Percentiles rank a stretch among this genome's conserved stretches.
These are phyloP conservation scores for Suillus clintonianus DNA, from an alignment of 768 basidiomycete species.

Conservation along the genomic window DNA sequence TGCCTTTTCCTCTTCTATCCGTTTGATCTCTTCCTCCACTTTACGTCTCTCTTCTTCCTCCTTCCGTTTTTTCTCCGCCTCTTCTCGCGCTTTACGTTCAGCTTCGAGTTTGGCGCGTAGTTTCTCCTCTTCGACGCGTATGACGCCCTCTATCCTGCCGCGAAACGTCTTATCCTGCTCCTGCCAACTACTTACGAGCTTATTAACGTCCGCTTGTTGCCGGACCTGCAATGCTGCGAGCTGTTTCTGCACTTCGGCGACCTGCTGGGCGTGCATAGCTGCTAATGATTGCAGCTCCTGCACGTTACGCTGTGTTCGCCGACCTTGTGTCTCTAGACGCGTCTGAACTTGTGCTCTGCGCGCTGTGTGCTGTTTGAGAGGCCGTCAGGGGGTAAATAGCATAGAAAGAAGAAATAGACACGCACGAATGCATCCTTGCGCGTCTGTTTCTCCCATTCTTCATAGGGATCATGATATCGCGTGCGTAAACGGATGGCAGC, in stretches of 20 bases:
- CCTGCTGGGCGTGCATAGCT: constrained; percentile 48
- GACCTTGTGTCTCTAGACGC: constrained; percentile 21
- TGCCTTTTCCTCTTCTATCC: constrained; percentile 44
- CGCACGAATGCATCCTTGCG: constrained; percentile 49
- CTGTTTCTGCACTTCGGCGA: constrained; percentile 49
- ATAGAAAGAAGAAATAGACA: neutral
- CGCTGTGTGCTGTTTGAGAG: constrained; percentile 36
- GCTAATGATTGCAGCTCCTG: constrained; percentile 34
- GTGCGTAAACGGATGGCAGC: constrained; percentile 47
- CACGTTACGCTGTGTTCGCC: constrained; percentile 7
- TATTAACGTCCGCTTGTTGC: constrained; percentile 48
- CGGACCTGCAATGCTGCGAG: constrained; percentile 45
- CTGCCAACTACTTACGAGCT: constrained; percentile 47
- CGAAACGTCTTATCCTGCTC: constrained; percentile 46
- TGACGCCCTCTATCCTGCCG: constrained; percentile 62
- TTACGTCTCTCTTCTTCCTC: constrained; percentile 50
- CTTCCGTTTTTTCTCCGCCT: constrained; percentile 46
- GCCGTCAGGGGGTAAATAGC: neutral
- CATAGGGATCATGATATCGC: constrained; percentile 46
- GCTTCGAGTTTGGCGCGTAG: constrained; percentile 52
- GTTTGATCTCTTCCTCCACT: constrained; percentile 45
- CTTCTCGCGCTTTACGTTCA: constrained; percentile 52
- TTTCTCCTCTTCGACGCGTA: constrained; percentile 65
- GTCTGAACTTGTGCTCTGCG: constrained; percentile 30
- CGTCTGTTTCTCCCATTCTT: constrained; percentile 53